A percentile compares a stretch with the other conserved stretches of the same genome.
These are phyloP conservation scores for Melanopsichium pennsylvanicum DNA, from an alignment of 1,284 basidiomycete species.

Conservation along the genomic window DNA sequence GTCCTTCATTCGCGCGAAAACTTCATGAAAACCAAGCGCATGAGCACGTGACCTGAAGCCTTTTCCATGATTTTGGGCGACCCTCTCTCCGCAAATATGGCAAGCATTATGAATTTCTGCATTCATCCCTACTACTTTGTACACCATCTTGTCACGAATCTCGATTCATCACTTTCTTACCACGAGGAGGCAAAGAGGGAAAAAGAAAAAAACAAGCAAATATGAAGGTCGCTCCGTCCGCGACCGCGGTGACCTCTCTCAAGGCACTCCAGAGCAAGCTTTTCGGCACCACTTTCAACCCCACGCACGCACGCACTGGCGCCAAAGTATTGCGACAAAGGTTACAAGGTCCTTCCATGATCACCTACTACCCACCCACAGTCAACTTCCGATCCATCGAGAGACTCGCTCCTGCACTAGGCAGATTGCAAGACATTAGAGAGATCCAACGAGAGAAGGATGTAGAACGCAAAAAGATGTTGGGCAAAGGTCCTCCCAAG, in stretches of 20 bases:
- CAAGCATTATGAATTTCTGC: too few species aligned
- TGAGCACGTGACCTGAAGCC: conserved; percentile 2
- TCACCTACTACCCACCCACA: conserved; percentile 60
- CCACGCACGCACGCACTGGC: conserved; percentile 52
- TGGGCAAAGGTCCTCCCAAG: conserved; percentile 64
- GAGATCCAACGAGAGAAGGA: conserved; percentile 56
- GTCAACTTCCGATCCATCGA: conserved; percentile 49
- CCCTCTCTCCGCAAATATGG: too few species aligned
- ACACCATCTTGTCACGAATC: too few species aligned
- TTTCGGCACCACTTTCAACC: conserved; percentile 55
- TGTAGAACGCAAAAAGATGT: conserved; percentile 57
- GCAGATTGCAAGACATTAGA: conserved; percentile 31
- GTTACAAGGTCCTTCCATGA: conserved; percentile 59
- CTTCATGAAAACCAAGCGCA: too few species aligned
- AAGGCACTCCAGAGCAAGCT: conserved; percentile 51
- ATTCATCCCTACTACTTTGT: too few species aligned
- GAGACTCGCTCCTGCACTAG: conserved; percentile 24
- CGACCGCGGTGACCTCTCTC: conserved; percentile 43
- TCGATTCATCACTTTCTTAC: too few species aligned
- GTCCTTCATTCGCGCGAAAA: too few species aligned
- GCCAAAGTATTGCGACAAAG: conserved; percentile 55
- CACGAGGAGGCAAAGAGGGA: too few species aligned
- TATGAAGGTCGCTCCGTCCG: conserved; percentile 44
- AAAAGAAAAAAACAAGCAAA: neutral
- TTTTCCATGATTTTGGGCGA: neutral